These are phyloP conservation scores for Mortierella sp. DNA, from an alignment of 371 early-diverging fungal species.

Conservation along the genomic window DNA sequence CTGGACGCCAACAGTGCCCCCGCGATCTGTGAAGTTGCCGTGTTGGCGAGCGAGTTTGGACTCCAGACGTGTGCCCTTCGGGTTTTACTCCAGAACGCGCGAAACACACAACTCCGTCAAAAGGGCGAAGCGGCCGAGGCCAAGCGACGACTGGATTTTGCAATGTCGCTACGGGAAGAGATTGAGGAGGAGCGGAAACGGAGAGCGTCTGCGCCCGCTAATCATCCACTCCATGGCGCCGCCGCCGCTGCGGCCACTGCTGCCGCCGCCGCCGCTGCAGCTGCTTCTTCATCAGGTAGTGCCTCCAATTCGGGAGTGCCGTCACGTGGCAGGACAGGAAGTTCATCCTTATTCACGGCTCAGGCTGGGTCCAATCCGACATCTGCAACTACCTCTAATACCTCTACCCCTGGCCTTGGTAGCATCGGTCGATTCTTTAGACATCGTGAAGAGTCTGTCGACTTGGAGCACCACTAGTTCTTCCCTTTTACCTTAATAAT, in stretches of 20 bases:
- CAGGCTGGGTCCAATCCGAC: neutral
- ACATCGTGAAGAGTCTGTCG: constrained; percentile 36
- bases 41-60: constrained; percentile 64
- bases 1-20: constrained; percentile 72
- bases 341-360: neutral
- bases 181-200: constrained; percentile 42
- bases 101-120: constrained; percentile 33
- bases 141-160: constrained; percentile 45
- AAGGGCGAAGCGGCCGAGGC: constrained; percentile 48
- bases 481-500: neutral
- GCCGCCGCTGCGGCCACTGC: neutral
- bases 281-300: neutral
- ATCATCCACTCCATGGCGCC: constrained; percentile 12
- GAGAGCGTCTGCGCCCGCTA: constrained; percentile 27
- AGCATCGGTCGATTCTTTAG: constrained; percentile 43
- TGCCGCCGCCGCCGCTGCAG: no score
- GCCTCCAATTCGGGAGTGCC: neutral
- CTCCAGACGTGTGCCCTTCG: constrained; percentile 68
- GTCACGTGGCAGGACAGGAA: neutral
- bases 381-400: neutral
- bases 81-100: constrained; percentile 45
- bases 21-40: constrained; percentile 68
- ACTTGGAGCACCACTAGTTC: constrained; percentile 9
- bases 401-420: constrained; percentile 31
- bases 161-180: constrained; percentile 36